Evolutionary conservation across 1,284 basidiomycete genomes (phyloP).

Genomic region (Naganishia liquefaciens): DNA sequence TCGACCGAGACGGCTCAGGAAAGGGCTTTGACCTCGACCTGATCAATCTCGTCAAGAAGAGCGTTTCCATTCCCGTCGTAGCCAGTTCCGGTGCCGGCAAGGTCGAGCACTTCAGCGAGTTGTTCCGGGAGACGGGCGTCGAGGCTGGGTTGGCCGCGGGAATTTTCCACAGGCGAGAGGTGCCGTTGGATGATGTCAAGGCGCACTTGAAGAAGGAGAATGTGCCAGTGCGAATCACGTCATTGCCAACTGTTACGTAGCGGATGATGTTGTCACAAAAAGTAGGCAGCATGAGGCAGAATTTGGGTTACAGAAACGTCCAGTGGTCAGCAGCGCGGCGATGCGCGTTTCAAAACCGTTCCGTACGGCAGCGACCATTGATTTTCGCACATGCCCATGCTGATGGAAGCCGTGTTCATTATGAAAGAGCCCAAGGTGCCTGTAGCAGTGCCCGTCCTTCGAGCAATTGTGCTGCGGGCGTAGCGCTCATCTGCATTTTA

Average conservation of each 20-base stretch:
- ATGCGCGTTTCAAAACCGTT: too few relatives aligned
- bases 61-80: slow-evolving; percentile 87
- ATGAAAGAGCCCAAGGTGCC: too few relatives aligned
- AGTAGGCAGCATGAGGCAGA: background rate
- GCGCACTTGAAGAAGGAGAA: slow-evolving; percentile 58
- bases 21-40: slow-evolving; percentile 89
- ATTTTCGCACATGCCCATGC: too few relatives aligned
- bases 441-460: too few relatives aligned
- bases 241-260: slow-evolving; percentile 31
- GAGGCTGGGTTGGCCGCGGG: slow-evolving; percentile 96
- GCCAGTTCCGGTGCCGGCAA: slow-evolving; percentile 91
- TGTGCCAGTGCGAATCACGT: slow-evolving; percentile 53
- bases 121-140: slow-evolving; percentile 74
- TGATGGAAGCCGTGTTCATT: too few relatives aligned
- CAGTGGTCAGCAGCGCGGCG: too few relatives aligned
- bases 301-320: background rate
- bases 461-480: too few relatives aligned
- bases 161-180: slow-evolving; percentile 92
- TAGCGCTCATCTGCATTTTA: too few relatives aligned
- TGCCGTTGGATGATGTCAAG: slow-evolving; percentile 70
- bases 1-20: slow-evolving; percentile 93
- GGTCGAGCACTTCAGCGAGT: slow-evolving; percentile 78
- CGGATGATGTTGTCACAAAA: too few relatives aligned
- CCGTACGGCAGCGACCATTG: too few relatives aligned
- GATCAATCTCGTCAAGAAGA: slow-evolving; percentile 70